A percentile compares a stretch with the other conserved stretches of the same genome.
These are phyloP conservation scores for Sphagnum tenellum DNA, from an alignment of 225 moss, liverwort and hornwort species.

Conservation along the genomic window DNA sequence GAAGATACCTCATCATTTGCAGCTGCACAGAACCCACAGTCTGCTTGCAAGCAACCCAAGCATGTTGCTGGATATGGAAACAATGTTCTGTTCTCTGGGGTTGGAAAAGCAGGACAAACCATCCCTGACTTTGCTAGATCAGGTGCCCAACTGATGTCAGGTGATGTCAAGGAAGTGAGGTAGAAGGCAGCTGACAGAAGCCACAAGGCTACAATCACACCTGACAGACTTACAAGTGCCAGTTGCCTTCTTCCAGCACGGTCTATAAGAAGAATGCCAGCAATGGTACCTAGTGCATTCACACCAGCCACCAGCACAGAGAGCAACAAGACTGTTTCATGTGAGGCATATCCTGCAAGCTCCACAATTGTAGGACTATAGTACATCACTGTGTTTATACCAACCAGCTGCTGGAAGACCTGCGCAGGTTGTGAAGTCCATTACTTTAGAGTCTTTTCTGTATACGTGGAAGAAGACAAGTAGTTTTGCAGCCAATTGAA, in stretches of 20 bases:
- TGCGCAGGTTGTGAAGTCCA: constrained; percentile 14
- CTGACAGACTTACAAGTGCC: constrained; percentile 61
- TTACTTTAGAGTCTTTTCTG: background rate
- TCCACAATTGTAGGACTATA: constrained; percentile 89
- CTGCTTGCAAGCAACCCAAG: constrained; percentile 66
- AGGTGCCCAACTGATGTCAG: constrained; percentile 29
- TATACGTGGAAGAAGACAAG: background rate
- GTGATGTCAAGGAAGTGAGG: constrained; percentile 39
- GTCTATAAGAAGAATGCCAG: constrained; percentile 78
- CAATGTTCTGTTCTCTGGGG: constrained; percentile 13
- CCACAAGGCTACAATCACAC: constrained; percentile 55
- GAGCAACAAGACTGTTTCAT: constrained; percentile 68
- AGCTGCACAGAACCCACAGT: constrained; percentile 76
- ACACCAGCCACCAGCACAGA: constrained; percentile 73
- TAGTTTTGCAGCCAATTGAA: too few species aligned
- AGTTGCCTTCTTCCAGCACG: constrained; percentile 70
- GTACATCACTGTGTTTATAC: constrained; percentile 99
- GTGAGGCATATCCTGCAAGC: constrained; percentile 77
- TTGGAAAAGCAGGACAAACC: constrained; percentile 60
- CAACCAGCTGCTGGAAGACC: constrained; percentile 90
- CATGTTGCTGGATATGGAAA: constrained; percentile 44
- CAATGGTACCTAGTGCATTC: constrained; percentile 77
- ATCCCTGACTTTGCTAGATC: constrained; percentile 16
- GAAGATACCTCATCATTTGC: constrained; percentile 17
- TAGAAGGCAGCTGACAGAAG: constrained; percentile 60